Base-by-base conservation (phyloP, 129 eudicot genomes). In the Gnaphalium uliginosum region DNA sequence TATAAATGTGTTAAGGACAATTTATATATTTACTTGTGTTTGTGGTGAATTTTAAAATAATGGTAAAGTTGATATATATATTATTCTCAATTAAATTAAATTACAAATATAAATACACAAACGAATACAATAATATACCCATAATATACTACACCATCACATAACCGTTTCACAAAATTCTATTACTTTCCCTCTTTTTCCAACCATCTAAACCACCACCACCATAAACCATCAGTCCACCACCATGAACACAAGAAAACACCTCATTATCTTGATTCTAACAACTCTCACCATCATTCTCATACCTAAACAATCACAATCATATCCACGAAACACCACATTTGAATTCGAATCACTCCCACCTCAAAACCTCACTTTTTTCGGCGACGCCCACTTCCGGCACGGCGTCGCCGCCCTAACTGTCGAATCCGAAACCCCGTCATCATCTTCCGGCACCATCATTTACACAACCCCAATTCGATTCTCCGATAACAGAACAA, bases 381-480 rank as follows among this genome's bases (percentile, higher is more conserved):
- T 82, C 65, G 96, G 97, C 10, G 93, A 87, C 75, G 81, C 96
- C 13, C 82, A 82, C 74, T 86, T 82, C 78, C 84, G 87, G 1
- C 67, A 86, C 78, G 90, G 89, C 73, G 84, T 79, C 35, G 77
- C 81, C 7, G 90, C 86, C 5, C 81, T 89, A 39, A 89, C 95
- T 26, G 35, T 80, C 23, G 87, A 87, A 8, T 76, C 84, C 58
- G 74, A 76, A 6, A 83, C 84, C 4, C 96, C 95, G 2, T 71
- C 84, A 15, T 84, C 92, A 21, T 90, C 95, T 84, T 83, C 96
- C 66, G 98, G 96, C 33, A 71, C 96, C 32, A 71, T 86, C 51
- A 85, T 90, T 70, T 88, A 82, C 87, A 83, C 82, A 76, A 0
- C 73, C 63, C 98, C 96, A 1, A 67, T 93, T 39, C 68, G 73